Evolutionary conservation across 192 early-diverging fungal genomes (phyloP).

Genomic region (Pecoramyces ruminantium): DNA sequence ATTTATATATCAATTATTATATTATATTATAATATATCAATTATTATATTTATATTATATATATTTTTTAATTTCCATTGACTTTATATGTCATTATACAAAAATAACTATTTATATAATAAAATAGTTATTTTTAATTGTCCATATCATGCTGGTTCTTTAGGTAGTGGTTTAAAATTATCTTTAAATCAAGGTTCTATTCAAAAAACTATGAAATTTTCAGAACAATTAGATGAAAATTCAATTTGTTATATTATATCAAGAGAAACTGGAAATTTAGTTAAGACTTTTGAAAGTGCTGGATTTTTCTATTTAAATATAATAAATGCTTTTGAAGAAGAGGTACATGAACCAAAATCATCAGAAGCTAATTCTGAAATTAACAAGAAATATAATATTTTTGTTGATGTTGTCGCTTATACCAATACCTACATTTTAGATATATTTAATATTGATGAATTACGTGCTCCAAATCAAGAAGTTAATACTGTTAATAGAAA

Average conservation of each 20-base stretch:
- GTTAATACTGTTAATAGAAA: not conserved
- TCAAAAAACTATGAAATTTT: not conserved
- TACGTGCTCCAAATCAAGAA: not conserved
- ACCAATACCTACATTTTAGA: not conserved
- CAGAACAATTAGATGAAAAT: not conserved
- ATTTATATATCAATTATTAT: too few species aligned
- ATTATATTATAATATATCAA: too few species aligned
- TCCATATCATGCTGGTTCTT: not conserved
- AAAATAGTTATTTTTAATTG: not conserved
- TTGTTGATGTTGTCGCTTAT: not conserved
- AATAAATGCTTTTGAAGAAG: not conserved
- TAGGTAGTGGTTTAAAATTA: not conserved
- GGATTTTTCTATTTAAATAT: not conserved
- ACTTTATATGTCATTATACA: too few species aligned
- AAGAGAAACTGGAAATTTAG: not conserved
- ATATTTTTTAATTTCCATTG: too few species aligned
- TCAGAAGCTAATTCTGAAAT: not conserved
- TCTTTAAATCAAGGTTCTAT: not conserved
- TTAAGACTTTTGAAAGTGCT: not conserved
- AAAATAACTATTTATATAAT: too few species aligned
- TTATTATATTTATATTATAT: too few species aligned
- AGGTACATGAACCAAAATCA: too few species aligned
- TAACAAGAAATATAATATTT: not conserved
- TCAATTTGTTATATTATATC: not conserved
- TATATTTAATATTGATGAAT: not conserved